A percentile compares a stretch with the other conserved stretches of the same genome.
Conservation (phyloP, 202 grass and related monocot genomes). For the Carex sylvatica region DNA sequence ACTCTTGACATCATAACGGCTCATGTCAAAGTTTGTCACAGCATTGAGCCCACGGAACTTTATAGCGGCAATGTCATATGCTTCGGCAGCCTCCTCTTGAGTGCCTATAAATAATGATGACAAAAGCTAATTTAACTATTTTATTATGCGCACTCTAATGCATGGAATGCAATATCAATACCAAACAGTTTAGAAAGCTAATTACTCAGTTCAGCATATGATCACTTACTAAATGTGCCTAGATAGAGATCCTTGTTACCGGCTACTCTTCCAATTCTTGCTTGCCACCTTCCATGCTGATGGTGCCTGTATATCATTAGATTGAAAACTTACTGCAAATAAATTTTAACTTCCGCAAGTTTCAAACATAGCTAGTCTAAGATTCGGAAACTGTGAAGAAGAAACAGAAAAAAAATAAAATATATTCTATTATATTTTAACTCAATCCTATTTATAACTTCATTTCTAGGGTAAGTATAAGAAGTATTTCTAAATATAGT, state of each 20-base stretch:
- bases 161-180: background rate
- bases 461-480: background rate
- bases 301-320: slow-evolving; percentile 38
- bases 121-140: background rate
- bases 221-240: slow-evolving; percentile 64
- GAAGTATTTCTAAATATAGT: background rate
- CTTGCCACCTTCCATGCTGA: slow-evolving; percentile 76
- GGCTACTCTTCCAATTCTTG: slow-evolving; percentile 63
- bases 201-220: background rate
- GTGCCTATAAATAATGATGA: slow-evolving; percentile 38
- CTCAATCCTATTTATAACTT: background rate
- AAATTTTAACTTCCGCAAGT: background rate
- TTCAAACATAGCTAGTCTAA: background rate
- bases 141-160: background rate
- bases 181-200: too few species aligned
- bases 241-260: slow-evolving; percentile 79
- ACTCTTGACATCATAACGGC: slow-evolving; percentile 57
- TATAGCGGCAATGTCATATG: slow-evolving; percentile 70
- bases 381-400: background rate
- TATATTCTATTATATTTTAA: background rate
- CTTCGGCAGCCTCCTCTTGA: slow-evolving; percentile 81
- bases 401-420: background rate
- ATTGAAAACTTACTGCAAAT: background rate
- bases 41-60: slow-evolving; percentile 72
- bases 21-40: slow-evolving; percentile 82